These are phyloP conservation scores for Verticillium albo-atrum DNA, from an alignment of 2,329 filamentous ascomycete genomes.

Conservation along the genomic window DNA sequence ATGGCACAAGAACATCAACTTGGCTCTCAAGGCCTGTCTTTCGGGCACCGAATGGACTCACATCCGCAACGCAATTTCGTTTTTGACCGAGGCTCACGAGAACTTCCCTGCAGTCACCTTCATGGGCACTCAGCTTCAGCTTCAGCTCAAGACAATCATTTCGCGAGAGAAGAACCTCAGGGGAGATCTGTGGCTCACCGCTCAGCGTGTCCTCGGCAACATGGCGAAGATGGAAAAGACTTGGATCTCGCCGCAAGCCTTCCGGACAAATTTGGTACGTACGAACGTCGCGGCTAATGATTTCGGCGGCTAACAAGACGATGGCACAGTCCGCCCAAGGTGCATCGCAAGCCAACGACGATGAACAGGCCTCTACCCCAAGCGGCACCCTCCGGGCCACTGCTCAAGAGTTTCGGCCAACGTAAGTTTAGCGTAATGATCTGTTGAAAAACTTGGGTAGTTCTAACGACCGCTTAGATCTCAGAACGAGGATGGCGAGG, in stretches of 20 bases:
- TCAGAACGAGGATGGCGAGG: slow-evolving; percentile 70
- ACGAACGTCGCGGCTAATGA: too few relatives aligned
- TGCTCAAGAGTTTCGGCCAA: slow-evolving; percentile 62
- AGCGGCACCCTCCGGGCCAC: slow-evolving; percentile 46
- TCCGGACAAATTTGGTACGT: slow-evolving; percentile 59
- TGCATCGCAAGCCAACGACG: slow-evolving; percentile 29
- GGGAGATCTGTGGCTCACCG: slow-evolving; percentile 71
- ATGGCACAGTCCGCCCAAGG: slow-evolving; percentile 34
- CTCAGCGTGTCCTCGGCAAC: slow-evolving; percentile 66
- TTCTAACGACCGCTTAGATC: neutral
- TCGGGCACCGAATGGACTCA: slow-evolving; percentile 91
- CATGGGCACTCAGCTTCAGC: slow-evolving; percentile 67
- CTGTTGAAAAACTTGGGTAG: neutral
- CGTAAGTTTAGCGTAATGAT: slow-evolving; percentile 25
- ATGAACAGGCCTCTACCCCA: slow-evolving; percentile 28
- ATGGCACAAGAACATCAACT: slow-evolving; percentile 82
- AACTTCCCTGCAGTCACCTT: slow-evolving; percentile 87
- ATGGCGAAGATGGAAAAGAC: slow-evolving; percentile 61
- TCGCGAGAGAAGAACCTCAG: slow-evolving; percentile 55
- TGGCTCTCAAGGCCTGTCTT: slow-evolving; percentile 76
- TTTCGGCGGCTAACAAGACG: slow-evolving; percentile 25
- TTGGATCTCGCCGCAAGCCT: slow-evolving; percentile 73
- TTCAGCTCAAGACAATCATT: slow-evolving; percentile 62
- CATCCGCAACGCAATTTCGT: slow-evolving; percentile 89
- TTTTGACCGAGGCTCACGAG: slow-evolving; percentile 76